Evolutionary conservation across 2,329 filamentous ascomycete genomes (phyloP), one percentile per base, ranked within the genome.

Genomic region (Berkeleyomyces basicola): DNA sequence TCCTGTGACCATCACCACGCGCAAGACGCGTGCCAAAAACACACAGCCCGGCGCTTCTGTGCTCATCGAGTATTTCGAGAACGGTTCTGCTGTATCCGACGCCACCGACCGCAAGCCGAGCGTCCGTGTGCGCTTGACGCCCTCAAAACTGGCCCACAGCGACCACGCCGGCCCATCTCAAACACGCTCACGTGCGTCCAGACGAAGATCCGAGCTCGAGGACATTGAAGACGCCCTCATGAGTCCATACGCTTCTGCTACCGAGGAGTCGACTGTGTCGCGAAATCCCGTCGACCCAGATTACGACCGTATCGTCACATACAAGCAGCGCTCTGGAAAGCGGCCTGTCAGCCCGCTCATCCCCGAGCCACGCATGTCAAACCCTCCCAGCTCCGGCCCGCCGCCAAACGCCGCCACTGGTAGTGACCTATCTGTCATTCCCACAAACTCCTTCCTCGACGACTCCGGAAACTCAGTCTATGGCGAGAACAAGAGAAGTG

Each of bases 11-110:
- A 95, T 99, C 72, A 85, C 86, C 71, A 96, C 92, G 53, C 82
- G 59, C 7, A 51, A 59, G 46, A 42, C 62, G 3, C 43, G 59
- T 14, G 40, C 63, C 36, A 61, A 61, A 46, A 66, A 80, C 76
- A 70, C 75, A 82, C 68, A 95, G 89, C 55, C 90, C 95, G 76
- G 51, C 5, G 95, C 91, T 44, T 95, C 89, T 63, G 79, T 96
- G 67, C 79, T 96, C 69, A 96, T 96, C 70, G 91, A 96, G 75
- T 96, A 95, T 74, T 96, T 95, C 70, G 91, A 96, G 75, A 88
- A 68, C 51, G 70, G 70, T 62, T 74, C 78, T 63, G 77, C 78
- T 66, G 71, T 74, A n/a, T 72, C 74, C 49, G 76, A 81, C 63
- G 78, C 78, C 68, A 78, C 78, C 68, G 81, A 83, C 68, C 85